These are phyloP conservation scores for Ogataea allantospora DNA, from an alignment of 805 yeast species.

Conservation along the genomic window DNA sequence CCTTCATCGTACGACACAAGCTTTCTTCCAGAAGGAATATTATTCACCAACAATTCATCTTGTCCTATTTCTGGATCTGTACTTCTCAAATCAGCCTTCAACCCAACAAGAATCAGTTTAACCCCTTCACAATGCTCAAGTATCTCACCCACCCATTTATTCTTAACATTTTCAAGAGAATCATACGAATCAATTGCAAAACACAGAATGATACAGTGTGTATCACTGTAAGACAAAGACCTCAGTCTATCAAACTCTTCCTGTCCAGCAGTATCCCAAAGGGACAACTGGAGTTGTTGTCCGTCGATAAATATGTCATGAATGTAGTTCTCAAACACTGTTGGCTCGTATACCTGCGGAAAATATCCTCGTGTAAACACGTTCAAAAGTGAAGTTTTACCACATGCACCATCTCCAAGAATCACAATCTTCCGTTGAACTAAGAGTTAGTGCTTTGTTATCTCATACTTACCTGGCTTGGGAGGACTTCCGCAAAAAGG, in stretches of 20 bases:
- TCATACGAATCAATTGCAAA: constrained; percentile 93
- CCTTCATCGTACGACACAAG: constrained; percentile 92
- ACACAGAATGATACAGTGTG: constrained; percentile 96
- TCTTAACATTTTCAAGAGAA: constrained; percentile 90
- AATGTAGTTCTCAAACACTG: constrained; percentile 95
- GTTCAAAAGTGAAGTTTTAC: constrained; percentile 90
- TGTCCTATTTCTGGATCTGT: constrained; percentile 42
- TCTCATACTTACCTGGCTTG: constrained; percentile 37
- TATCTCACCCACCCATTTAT: constrained; percentile 96
- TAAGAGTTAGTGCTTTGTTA: constrained; percentile 19
- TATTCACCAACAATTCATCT: constrained; percentile 31
- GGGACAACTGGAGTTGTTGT: constrained; percentile 83
- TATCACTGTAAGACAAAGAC: constrained; percentile 89
- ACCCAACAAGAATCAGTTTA: constrained; percentile 86
- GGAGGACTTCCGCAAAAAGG: constrained; percentile 44
- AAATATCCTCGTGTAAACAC: constrained; percentile 97
- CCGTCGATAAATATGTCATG: constrained; percentile 96
- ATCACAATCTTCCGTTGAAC: constrained; percentile 92
- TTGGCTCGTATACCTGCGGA: constrained; percentile 97
- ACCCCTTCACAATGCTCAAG: constrained; percentile 97
- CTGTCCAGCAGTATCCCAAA: constrained; percentile 99
- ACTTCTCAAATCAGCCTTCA: constrained; percentile 88
- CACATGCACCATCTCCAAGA: constrained; percentile 98
- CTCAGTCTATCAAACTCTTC: constrained; percentile 95
- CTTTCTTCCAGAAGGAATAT: constrained; percentile 33